Base-by-base conservation (phyloP, 257 asterid species). In the Oldenlandia corymbosa region DNA sequence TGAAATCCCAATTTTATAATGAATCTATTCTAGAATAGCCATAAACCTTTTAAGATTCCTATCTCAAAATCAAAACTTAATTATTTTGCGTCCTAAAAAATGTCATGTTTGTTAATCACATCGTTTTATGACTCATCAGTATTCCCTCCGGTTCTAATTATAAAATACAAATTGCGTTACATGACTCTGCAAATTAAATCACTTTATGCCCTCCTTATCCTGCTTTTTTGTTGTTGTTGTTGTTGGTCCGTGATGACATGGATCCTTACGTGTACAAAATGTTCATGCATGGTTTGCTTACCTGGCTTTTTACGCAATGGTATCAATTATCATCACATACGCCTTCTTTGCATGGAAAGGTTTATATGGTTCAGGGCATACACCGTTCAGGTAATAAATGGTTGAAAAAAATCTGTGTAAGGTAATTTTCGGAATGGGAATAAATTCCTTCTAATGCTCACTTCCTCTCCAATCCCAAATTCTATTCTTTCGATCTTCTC, bases 381-480 rank as follows among this genome's bases (percentile, higher is more conserved):
- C 60, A 52, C 47, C 31, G 78, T 65, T 73, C 53, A 73, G 78
- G 73, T 62, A 30, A 34, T 26, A 28, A 53, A 56, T 37, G 64
- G 8, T 45, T 47, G 43, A 42, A 36, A 62, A 13, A 26, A 1
- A 27, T 43, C 47, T 20, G 23, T 13, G 26, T 6, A n/a, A 21
- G 5, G 63, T 52, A 60, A 71, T 28, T 75, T 72, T 50, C 45
- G 18, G 37, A 17, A 62, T 56, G 65, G 66, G 93, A 80, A 80
- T 79, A 64, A 62, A 77, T 83, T 78, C 85, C 69, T 67, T 13
- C 65, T 78, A 75, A 75, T 80, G 79, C 80, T 75, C 79, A 34
- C 39, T 9, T 75, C 67, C 63, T 67, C 66, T 74, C 65, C n/a
- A n/a, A n/a, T n/a, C 66, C 52, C 64, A 78, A 68, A 71, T 79